Evolutionary conservation across 2,329 filamentous ascomycete species (phyloP).

Genomic region (Dactylella cylindrospora): DNA sequence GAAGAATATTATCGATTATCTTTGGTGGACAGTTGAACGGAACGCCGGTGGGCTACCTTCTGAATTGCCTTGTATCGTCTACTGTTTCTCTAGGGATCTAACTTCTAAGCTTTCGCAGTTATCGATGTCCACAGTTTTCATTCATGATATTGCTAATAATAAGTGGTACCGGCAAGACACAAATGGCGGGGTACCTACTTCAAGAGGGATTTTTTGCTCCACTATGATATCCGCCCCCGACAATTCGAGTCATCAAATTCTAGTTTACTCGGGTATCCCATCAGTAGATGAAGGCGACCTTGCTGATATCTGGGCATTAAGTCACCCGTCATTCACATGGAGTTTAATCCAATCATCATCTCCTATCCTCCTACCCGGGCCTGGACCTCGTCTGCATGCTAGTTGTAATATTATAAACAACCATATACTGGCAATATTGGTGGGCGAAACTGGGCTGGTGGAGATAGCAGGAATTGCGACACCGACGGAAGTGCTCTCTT

Average conservation of each 20-base stretch:
- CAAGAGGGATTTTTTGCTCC: constrained; percentile 14
- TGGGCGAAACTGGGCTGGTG: constrained; percentile 14
- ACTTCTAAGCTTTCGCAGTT: neutral
- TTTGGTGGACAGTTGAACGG: constrained; percentile 26
- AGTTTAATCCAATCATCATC: constrained; percentile 19
- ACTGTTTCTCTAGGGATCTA: neutral
- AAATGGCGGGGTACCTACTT: constrained; percentile 16
- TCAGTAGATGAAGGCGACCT: neutral
- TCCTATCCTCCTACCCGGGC: constrained; percentile 10
- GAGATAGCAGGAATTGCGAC: constrained; percentile 25
- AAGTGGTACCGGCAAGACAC: constrained; percentile 29
- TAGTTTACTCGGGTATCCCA: constrained; percentile 17
- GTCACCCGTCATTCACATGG: constrained; percentile 29
- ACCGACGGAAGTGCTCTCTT: constrained; percentile 21
- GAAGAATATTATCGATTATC: constrained; percentile 19
- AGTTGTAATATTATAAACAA: constrained; percentile 27
- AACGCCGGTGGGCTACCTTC: constrained; percentile 15
- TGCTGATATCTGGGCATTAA: constrained; percentile 30
- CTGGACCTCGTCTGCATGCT: constrained; percentile 14
- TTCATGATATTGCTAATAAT: constrained; percentile 25
- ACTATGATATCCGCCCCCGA: constrained; percentile 23
- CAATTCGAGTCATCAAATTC: constrained; percentile 30
- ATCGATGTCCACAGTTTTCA: constrained; percentile 22
- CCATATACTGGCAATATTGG: constrained; percentile 20
- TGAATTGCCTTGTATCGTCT: neutral